Base-by-base conservation (phyloP, 23 red algal genomes). In the Gracilaria domingensis region DNA sequence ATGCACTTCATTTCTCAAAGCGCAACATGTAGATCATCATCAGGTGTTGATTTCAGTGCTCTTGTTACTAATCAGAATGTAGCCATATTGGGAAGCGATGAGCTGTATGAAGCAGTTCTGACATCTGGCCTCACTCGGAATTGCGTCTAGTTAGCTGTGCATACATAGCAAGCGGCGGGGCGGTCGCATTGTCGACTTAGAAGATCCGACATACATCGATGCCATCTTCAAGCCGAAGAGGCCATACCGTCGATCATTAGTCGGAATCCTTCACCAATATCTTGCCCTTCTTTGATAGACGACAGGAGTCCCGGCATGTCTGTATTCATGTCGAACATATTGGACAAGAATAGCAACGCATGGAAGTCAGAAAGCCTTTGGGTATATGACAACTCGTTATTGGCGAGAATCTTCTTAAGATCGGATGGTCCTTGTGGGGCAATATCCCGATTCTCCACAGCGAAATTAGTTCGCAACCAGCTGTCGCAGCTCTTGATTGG, bases 181-280 rank as follows among this genome's bases (percentile, higher is more conserved):
- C 4, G 33, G 4, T 30, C 4, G 2, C 30, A 32, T 37, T 12
- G 29, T 69, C 9, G 38, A 18, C 4, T 69, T 32, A 18, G 30
- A 30, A 36, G 64, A 8, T 36, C 26, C 14, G 64, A 69, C 20
- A 38, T 32, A 23, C 4, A 37, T 8, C 13, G 64, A 18, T 69
- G 32, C 5, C 0, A 8, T 28, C 4, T 17, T 69, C 64, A 69
- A 12, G 72, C 56, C 30, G 92, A 88, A 3, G 93, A 95, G 4
- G 93, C 96, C 51, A 98, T 88, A 28, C 87, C 79, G 18, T 99
- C 97, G 66, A 99, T 95, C 91, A 99, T 95, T 17, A 99, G 80
- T 34, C 77, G 90, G 62, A 94, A 99, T 34, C 97, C 97, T 33
- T 93, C 79, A 77, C 95, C 94, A 69, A 79, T 80, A 32, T 91